A percentile compares a stretch with the other conserved stretches of the same genome.
phyloP scores from a whole-genome alignment of 192 early-diverging fungal genomes.

The Linderina pennispora region DNA sequence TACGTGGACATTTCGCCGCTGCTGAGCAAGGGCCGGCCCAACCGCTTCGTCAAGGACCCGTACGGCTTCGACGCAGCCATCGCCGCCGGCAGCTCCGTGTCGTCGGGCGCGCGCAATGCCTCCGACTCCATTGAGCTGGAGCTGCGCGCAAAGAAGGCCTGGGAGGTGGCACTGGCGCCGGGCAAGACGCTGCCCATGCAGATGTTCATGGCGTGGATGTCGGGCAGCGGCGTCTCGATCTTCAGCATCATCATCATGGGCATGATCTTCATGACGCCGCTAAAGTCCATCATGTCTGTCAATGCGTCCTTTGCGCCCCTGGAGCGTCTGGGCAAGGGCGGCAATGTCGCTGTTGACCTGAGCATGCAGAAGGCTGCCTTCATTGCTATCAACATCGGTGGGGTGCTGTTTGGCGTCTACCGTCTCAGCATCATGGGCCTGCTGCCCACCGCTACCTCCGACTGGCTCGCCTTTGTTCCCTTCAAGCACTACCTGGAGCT shows the following conservation, averaged over 20 bases:
- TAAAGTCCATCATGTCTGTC: constrained; percentile 67
- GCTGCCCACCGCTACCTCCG: constrained; percentile 83
- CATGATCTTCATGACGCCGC: constrained; percentile 89
- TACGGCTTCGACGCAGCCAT: constrained; percentile 20
- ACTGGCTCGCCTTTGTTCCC: constrained; percentile 94
- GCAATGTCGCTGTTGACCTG: constrained; percentile 38
- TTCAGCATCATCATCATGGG: constrained; percentile 93
- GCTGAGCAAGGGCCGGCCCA: constrained; percentile 7
- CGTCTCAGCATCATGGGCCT: constrained; percentile 92
- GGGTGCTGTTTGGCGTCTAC: constrained; percentile 82
- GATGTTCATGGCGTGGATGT: constrained; percentile 99
- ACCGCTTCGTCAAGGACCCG: constrained; percentile 14
- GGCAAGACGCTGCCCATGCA: constrained; percentile 96
- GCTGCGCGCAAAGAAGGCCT: constrained; percentile 77
- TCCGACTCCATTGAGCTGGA: constrained; percentile 17
- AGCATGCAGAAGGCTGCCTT: constrained; percentile 81
- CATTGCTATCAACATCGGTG: constrained; percentile 73
- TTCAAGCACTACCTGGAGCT: constrained; percentile 49
- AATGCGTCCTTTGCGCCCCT: constrained; percentile 74
- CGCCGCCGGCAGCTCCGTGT: constrained; percentile 8
- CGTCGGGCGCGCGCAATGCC: constrained; percentile 1
- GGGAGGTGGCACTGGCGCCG: constrained; percentile 86
- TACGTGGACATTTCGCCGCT: constrained; percentile 41
- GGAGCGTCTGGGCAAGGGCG: constrained; percentile 48
- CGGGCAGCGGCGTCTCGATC: constrained; percentile 92